Conservation (phyloP, 2,329 filamentous ascomycete genomes). For the Fusarium buharicum region DNA sequence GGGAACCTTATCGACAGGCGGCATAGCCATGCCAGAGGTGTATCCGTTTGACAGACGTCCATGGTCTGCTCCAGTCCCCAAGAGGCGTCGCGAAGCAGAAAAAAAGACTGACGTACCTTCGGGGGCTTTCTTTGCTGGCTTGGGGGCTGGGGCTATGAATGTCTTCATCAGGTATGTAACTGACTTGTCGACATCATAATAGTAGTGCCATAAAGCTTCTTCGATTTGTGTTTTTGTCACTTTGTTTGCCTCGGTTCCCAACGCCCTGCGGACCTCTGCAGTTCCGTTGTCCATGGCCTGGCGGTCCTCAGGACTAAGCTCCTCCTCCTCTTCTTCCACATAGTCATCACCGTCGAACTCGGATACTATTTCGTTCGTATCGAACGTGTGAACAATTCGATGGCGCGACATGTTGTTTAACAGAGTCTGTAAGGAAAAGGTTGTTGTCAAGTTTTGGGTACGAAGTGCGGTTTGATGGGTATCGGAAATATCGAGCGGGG, state of each 20-base stretch:
- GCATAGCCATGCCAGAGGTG: slow-evolving; percentile 27
- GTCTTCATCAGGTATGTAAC: slow-evolving; percentile 81
- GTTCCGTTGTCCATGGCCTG: slow-evolving; percentile 71
- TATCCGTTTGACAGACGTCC: slow-evolving; percentile 31
- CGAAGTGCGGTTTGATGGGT: slow-evolving; percentile 2
- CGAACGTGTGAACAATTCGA: slow-evolving; percentile 54
- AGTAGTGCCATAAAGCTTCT: slow-evolving; percentile 94
- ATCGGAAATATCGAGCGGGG: neutral
- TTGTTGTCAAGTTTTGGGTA: neutral
- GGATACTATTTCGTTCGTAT: slow-evolving; percentile 60
- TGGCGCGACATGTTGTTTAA: slow-evolving; percentile 42
- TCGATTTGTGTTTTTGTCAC: slow-evolving; percentile 76
- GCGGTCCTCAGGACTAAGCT: slow-evolving; percentile 61
- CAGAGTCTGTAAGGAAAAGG: neutral
- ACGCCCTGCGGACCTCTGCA: slow-evolving; percentile 69
- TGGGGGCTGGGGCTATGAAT: slow-evolving; percentile 60
- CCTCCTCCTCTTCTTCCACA: slow-evolving; percentile 58
- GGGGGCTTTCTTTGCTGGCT: slow-evolving; percentile 55
- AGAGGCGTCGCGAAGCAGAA: slow-evolving; percentile 43
- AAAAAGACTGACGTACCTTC: slow-evolving; percentile 57
- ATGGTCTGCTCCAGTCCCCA: slow-evolving; percentile 49
- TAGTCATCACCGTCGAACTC: slow-evolving; percentile 61
- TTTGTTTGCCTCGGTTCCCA: slow-evolving; percentile 69
- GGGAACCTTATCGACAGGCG: slow-evolving; percentile 43
- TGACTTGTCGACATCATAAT: slow-evolving; percentile 89